Percentiles rank a stretch among this genome's conserved stretches.
phyloP scores from a whole-genome alignment of 202 grass and related monocot species.

The Saccharum hybrid region DNA sequence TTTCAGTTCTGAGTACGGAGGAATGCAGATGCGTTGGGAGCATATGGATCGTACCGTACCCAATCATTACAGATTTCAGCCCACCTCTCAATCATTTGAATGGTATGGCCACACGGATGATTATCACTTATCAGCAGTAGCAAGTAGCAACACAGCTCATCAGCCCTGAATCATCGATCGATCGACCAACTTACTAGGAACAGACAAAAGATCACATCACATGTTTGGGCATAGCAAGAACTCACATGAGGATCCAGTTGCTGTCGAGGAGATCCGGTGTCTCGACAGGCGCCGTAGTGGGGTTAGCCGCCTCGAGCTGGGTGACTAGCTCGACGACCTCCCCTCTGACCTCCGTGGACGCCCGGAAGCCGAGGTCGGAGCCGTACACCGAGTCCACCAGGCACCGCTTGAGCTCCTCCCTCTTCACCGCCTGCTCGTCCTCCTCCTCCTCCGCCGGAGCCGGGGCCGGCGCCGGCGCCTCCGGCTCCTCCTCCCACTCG shows the following conservation, averaged over 20 bases:
- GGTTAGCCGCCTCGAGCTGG: conserved; percentile 84
- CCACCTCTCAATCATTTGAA: conserved; percentile 4
- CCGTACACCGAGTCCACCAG: conserved; percentile 77
- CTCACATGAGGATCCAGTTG: conserved; percentile 93
- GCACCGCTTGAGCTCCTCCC: conserved; percentile 78
- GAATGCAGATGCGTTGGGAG: neutral
- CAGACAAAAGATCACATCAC: neutral
- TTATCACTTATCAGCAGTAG: conserved; percentile 15
- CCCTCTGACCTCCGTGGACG: conserved; percentile 74
- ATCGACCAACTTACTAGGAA: neutral
- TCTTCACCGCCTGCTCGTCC: conserved; percentile 43
- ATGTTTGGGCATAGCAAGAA: neutral
- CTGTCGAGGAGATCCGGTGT: conserved; percentile 76
- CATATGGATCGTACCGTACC: neutral
- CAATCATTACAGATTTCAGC: neutral
- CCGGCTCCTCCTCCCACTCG: conserved; percentile 60
- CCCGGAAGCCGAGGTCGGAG: conserved; percentile 71
- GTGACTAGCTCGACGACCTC: conserved; percentile 89
- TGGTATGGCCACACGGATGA: neutral
- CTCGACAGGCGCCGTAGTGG: conserved; percentile 62
- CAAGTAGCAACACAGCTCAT: neutral
- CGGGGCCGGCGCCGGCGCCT: neutral
- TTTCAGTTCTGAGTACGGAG: neutral
- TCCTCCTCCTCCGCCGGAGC: neutral
- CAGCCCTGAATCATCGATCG: neutral